Conservation (phyloP, 345 rosid genomes). For the Arabidopsis arenosa region DNA sequence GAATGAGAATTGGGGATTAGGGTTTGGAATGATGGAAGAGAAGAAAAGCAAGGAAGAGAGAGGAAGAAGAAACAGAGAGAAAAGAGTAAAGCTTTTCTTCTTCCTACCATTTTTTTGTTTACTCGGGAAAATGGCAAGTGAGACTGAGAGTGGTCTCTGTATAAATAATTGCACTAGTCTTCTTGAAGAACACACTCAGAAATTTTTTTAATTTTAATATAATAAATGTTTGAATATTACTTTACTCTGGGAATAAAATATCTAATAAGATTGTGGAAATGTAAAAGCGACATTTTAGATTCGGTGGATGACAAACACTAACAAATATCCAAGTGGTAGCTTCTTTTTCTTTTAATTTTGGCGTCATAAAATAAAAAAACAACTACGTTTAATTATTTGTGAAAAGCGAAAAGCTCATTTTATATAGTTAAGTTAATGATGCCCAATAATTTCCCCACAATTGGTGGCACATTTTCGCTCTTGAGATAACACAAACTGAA, state of each 20-base stretch:
- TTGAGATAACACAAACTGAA: slow-evolving; percentile 6
- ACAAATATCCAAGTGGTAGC: slow-evolving; percentile 16
- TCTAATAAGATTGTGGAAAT: slow-evolving; percentile 29
- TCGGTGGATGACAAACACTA: slow-evolving; percentile 36
- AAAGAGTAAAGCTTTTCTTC: slow-evolving; percentile 41
- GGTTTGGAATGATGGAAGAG: slow-evolving; percentile 50
- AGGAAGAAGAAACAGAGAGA: slow-evolving; percentile 46
- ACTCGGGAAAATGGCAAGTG: slow-evolving; percentile 34
- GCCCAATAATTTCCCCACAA: slow-evolving; percentile 30
- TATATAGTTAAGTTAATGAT: background rate
- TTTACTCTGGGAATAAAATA: slow-evolving; percentile 16
- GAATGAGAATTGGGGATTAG: slow-evolving; percentile 47
- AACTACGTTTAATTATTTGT: slow-evolving; percentile 5
- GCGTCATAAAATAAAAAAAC: background rate
- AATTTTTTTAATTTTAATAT: too few species aligned
- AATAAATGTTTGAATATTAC: slow-evolving; percentile 1
- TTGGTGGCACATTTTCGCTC: slow-evolving; percentile 36
- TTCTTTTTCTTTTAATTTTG: background rate
- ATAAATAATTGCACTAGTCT: slow-evolving; percentile 38
- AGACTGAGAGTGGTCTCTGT: slow-evolving; percentile 30
- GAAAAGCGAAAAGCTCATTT: background rate
- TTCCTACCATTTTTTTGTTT: slow-evolving; percentile 40
- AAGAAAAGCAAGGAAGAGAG: slow-evolving; percentile 42
- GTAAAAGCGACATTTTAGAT: slow-evolving; percentile 39
- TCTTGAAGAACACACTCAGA: slow-evolving; percentile 12